Evolutionary conservation across 371 early-diverging fungal species (phyloP).

Genomic region (Fennellomyces sp.): DNA sequence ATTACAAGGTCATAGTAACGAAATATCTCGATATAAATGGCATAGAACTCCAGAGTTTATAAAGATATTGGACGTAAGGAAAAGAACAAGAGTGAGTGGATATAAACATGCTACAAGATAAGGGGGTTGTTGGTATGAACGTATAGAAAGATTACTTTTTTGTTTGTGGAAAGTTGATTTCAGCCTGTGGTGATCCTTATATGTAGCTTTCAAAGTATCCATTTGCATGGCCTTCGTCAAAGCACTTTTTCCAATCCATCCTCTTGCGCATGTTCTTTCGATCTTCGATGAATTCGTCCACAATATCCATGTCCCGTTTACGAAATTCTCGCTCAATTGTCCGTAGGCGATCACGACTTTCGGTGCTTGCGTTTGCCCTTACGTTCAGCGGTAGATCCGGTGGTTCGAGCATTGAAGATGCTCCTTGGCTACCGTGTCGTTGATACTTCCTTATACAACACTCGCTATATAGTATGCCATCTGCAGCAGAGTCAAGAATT

Average conservation of each 20-base stretch:
- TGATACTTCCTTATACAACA: neutral
- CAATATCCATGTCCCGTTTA: neutral
- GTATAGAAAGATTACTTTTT: too few relatives aligned
- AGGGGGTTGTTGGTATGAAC: too few relatives aligned
- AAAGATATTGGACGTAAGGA: too few relatives aligned
- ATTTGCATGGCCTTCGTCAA: neutral
- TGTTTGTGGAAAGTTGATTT: neutral
- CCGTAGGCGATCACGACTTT: neutral
- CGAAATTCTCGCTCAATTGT: neutral
- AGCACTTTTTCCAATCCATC: constrained; percentile 1
- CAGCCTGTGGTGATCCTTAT: neutral
- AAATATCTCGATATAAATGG: too few relatives aligned
- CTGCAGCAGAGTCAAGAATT: neutral
- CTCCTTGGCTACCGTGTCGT: neutral
- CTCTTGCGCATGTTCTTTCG: neutral
- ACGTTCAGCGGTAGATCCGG: neutral
- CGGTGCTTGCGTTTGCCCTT: neutral
- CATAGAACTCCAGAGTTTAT: too few relatives aligned
- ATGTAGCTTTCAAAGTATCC: neutral
- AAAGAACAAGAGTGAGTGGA: too few relatives aligned
- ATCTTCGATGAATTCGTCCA: neutral
- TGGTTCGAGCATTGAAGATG: neutral
- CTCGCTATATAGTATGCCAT: neutral
- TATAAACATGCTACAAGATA: too few relatives aligned
- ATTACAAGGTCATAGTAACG: too few relatives aligned